Evolutionary conservation across 441 rosid genomes (phyloP), one percentile per base, ranked within the genome.

Genomic region (Pelargonium australe): DNA sequence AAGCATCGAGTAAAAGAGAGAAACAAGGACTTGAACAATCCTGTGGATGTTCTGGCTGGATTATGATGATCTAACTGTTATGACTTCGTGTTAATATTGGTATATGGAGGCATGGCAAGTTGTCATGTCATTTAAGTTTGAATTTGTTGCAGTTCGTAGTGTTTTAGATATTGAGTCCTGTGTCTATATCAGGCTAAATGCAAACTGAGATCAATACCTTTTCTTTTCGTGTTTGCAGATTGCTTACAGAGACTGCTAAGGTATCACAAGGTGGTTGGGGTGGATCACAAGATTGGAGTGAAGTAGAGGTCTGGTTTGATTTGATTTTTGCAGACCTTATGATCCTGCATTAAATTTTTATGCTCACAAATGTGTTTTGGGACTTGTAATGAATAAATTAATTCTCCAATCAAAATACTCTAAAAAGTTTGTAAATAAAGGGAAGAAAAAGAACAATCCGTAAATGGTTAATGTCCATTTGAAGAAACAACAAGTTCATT

Each of bases 181-280:
- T 13, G 11, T 55, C 68, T 13, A 7, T 0, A 28, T 62, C 12
- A 1, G 5, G 2, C 11, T 47, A 37, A 0, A 58, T n/a, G 17
- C 13, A 16, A n/a, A 2, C 20, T 8, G 16, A 34, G 64, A 12
- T 31, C 41, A 66, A 49, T 40, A 23, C 1, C 58, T 66, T 28
- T 62, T 62, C 17, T 47, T 43, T 37, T 25, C 64, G 55, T 70
- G 49, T 64, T 53, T 70, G 51, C 85, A 92, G 97, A 77, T 79
- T 92, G 68, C 79, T 92, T 11, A 92, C 95, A 0, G 96, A 92
- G 68, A 85, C 90, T 66, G 90, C 83, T 20, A 78, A 80, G 71
- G 90, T 86, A 70, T 87, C 92, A 44, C 93, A 92, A 73, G 83
- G 76, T 68, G 71, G 81, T 64, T 85, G 85, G 85, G 78, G 81